These are phyloP conservation scores for Alternaria ventricosa DNA, from an alignment of 2,329 filamentous ascomycete species.

Conservation along the genomic window DNA sequence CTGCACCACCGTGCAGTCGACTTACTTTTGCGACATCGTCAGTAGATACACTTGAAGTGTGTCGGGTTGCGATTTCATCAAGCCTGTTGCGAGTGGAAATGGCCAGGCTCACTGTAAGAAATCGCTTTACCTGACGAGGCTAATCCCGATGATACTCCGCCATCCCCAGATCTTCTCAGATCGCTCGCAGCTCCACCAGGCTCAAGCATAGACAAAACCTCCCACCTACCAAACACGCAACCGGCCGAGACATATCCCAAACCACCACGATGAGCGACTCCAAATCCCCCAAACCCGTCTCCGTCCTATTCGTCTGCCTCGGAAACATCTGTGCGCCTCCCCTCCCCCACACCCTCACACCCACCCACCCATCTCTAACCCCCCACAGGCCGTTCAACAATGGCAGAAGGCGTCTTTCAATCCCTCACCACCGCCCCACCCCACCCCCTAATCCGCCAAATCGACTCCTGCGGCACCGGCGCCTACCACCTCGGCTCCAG, in stretches of 20 bases:
- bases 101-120: not conserved
- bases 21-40: not conserved
- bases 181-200: not conserved
- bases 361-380: not conserved
- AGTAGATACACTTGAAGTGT: not conserved
- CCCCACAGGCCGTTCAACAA: slow-evolving; percentile 72
- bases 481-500: slow-evolving; percentile 81
- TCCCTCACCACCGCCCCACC: slow-evolving; percentile 62
- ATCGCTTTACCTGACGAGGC: not conserved
- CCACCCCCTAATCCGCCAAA: slow-evolving; percentile 64
- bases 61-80: not conserved
- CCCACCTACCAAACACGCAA: not conserved
- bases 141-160: not conserved
- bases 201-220: not conserved
- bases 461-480: slow-evolving; percentile 91
- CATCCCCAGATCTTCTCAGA: slow-evolving; percentile 2
- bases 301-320: slow-evolving; percentile 91
- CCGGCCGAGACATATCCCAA: not conserved
- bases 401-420: slow-evolving; percentile 94
- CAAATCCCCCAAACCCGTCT: slow-evolving; percentile 54
- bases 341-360: not conserved
- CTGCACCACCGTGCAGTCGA: not conserved
- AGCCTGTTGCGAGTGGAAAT: not conserved
- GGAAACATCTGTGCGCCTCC: slow-evolving; percentile 82
- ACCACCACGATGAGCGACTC: slow-evolving; percentile 9